These are phyloP conservation scores for Cornus suecica DNA, from an alignment of 148 eudicot genomes.

Conservation along the genomic window DNA sequence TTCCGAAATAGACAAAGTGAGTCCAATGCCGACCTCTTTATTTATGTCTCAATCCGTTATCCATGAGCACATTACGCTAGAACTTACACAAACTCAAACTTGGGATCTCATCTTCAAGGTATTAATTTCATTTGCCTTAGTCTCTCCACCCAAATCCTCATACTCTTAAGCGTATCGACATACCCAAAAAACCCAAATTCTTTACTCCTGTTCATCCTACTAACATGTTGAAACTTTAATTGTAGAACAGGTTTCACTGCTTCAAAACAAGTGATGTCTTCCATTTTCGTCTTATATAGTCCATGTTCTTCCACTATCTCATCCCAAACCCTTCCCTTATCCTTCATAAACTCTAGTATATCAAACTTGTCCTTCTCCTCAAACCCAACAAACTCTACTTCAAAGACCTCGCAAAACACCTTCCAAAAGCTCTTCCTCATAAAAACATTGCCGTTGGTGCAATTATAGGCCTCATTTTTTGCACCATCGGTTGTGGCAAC, in stretches of 20 bases:
- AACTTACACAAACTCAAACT: no score
- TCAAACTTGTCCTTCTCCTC: conserved; percentile 30
- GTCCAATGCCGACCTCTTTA: no score
- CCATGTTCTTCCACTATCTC: conserved; percentile 35
- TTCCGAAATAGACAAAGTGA: no score
- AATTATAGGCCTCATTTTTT: conserved; percentile 45
- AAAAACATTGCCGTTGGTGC: conserved; percentile 53
- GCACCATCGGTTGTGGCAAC: conserved; percentile 25
- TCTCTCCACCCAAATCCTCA: conserved; percentile 29
- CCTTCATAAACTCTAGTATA: conserved; percentile 35
- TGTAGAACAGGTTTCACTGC: conserved; percentile 9
- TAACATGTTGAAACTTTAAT: conserved; percentile 21
- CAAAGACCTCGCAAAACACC: conserved; percentile 36
- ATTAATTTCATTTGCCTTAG: conserved; percentile 35
- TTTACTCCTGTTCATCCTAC: conserved; percentile 50
- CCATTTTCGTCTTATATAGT: conserved; percentile 30
- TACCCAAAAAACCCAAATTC: conserved; percentile 43
- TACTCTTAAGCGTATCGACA: conserved; percentile 25
- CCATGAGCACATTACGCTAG: no score
- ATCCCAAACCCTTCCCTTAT: conserved; percentile 45
- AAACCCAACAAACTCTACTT: conserved; percentile 27
- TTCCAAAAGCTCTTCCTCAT: conserved; percentile 49
- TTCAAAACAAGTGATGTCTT: conserved; percentile 33
- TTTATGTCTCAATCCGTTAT: no score
- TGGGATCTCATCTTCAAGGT: conserved; percentile 11